Conservation (phyloP, 2,329 filamentous ascomycete genomes). For the Penicillium sp. region DNA sequence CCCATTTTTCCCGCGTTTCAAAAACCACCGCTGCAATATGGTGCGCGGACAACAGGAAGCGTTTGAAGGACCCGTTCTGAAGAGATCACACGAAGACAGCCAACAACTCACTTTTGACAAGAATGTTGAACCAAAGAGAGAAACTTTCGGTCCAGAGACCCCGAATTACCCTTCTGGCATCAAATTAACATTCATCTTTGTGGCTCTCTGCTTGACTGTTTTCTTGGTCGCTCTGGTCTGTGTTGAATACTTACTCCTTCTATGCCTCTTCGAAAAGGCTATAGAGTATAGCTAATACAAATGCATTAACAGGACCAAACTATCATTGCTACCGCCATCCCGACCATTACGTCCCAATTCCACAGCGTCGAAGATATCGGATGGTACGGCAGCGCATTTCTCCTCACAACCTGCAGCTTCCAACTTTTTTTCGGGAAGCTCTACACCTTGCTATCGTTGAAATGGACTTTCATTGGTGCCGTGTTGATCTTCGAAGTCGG, state of each 20-base stretch:
- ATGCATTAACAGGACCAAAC: background rate
- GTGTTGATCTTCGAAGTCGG: conserved; percentile 40
- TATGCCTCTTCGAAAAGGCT: background rate
- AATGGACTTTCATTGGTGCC: conserved; percentile 39
- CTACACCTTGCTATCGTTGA: conserved; percentile 42
- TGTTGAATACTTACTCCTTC: background rate
- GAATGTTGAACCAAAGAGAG: background rate
- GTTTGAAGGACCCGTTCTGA: background rate
- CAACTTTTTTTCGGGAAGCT: conserved; percentile 42
- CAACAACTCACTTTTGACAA: background rate
- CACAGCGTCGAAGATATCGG: conserved; percentile 54
- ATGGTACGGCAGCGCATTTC: conserved; percentile 63
- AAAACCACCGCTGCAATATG: background rate
- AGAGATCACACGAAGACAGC: background rate
- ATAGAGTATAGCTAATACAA: background rate
- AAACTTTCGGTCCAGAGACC: background rate
- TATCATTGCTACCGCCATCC: background rate
- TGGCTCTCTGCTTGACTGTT: conserved; percentile 1
- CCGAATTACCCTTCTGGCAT: background rate
- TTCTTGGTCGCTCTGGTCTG: background rate
- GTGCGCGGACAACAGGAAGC: background rate
- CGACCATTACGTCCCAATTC: background rate
- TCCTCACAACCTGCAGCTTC: conserved; percentile 36
- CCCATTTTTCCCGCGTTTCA: background rate
- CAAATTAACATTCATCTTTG: background rate